A percentile compares a stretch with the other conserved stretches of the same genome.
phyloP scores from a whole-genome alignment of 2,329 filamentous ascomycete species.

The Conoideocrella luteorostrata region DNA sequence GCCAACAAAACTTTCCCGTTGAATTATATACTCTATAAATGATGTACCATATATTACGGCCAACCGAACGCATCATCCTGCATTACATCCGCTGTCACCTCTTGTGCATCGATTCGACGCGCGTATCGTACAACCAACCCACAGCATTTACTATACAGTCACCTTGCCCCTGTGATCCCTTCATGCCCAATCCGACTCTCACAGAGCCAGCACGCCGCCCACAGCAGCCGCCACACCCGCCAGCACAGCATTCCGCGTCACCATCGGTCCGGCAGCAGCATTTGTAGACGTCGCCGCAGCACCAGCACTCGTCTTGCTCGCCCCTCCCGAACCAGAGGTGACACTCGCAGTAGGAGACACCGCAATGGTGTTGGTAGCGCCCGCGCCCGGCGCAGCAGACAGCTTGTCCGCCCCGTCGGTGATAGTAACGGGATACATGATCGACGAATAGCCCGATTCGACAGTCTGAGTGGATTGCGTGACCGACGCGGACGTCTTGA shows the following conservation, averaged over 20 bases:
- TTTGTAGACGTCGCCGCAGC: constrained; percentile 16
- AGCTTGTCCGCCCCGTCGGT: constrained; percentile 33
- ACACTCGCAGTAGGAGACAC: constrained; percentile 6
- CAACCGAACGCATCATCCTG: too few relatives aligned
- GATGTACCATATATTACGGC: too few relatives aligned
- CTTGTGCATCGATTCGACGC: too few relatives aligned
- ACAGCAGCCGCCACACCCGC: constrained; percentile 28
- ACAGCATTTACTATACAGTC: too few relatives aligned
- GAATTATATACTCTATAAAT: too few relatives aligned
- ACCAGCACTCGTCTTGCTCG: constrained; percentile 11
- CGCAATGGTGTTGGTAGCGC: constrained; percentile 9
- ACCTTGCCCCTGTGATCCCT: too few relatives aligned
- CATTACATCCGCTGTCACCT: too few relatives aligned
- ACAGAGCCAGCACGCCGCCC: constrained; percentile 30
- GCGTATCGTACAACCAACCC: background rate
- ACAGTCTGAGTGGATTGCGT: background rate
- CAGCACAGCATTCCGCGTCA: constrained; percentile 28
- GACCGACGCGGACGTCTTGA: background rate
- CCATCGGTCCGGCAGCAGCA: constrained; percentile 25
- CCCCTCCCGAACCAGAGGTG: constrained; percentile 10
- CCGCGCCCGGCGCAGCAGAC: constrained; percentile 8
- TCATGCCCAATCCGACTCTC: too few relatives aligned
- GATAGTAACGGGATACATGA: constrained; percentile 26
- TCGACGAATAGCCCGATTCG: constrained; percentile 14
- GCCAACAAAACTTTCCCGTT: too few relatives aligned